These are phyloP conservation scores for Fusarium mundagurra DNA, from an alignment of 2,329 filamentous ascomycete species.

Conservation along the genomic window DNA sequence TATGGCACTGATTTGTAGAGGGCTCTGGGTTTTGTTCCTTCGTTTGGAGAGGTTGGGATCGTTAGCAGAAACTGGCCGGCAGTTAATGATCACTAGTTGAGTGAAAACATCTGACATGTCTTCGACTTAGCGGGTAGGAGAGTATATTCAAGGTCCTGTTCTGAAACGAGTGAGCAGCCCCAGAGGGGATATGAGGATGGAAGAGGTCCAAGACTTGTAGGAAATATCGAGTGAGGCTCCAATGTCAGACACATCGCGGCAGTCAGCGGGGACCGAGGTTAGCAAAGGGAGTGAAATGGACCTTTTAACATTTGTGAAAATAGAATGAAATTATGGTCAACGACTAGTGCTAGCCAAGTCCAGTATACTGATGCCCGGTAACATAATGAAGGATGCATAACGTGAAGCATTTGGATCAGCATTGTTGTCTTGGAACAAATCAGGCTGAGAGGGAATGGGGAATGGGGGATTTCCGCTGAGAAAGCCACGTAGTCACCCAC, in stretches of 20 bases:
- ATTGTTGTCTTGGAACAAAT: background rate
- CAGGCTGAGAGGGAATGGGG: constrained; percentile 1
- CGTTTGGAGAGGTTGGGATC: background rate
- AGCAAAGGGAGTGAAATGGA: background rate
- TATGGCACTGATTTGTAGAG: background rate
- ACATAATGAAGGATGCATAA: background rate
- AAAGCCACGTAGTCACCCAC: constrained; percentile 8
- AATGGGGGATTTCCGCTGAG: background rate
- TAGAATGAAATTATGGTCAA: background rate
- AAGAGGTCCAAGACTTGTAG: constrained; percentile 4
- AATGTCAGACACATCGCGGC: background rate
- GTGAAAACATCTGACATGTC: constrained; percentile 15
- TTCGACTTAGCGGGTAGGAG: background rate
- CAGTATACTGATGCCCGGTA: background rate
- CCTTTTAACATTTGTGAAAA: background rate
- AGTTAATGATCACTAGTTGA: constrained; percentile 5
- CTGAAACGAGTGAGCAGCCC: background rate
- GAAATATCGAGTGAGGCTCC: background rate
- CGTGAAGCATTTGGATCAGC: background rate
- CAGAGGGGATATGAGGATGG: background rate
- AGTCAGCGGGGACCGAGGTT: background rate
- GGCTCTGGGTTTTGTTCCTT: background rate
- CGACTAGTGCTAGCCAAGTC: background rate
- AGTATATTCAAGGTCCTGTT: background rate
- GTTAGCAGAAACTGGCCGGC: background rate